A percentile compares a stretch with the other conserved stretches of the same genome.
These are phyloP conservation scores for Stentor roeselii DNA, from an alignment of 73 alveolate genomes.

Conservation along the genomic window DNA sequence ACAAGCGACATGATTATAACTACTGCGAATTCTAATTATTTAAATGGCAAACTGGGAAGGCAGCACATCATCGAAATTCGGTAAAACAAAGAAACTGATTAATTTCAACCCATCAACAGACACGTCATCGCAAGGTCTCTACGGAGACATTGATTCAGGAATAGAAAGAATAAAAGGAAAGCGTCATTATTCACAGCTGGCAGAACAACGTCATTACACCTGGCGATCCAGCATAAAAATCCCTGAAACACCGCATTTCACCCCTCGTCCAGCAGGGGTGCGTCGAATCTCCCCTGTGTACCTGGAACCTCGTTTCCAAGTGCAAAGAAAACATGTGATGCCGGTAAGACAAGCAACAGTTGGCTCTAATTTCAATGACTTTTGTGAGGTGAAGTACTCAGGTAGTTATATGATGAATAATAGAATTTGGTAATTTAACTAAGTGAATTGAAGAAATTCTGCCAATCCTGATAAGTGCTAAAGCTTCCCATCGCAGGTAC, in stretches of 20 bases:
- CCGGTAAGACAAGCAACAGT: neutral
- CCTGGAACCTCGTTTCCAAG: neutral
- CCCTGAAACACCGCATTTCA: neutral
- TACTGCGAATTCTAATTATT: too few relatives aligned
- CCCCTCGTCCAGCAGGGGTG: neutral
- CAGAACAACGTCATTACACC: neutral
- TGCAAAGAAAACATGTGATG: neutral
- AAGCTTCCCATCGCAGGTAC: constrained; percentile 10
- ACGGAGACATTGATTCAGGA: neutral
- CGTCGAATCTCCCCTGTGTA: neutral
- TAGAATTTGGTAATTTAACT: neutral
- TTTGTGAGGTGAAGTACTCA: neutral
- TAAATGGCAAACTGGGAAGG: neutral
- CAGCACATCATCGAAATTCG: neutral
- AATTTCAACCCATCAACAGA: neutral
- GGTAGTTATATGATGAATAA: neutral
- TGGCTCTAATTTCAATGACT: neutral
- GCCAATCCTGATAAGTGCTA: neutral
- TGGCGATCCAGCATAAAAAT: neutral
- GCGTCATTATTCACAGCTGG: neutral
- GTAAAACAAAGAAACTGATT: neutral
- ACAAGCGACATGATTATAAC: too few relatives aligned
- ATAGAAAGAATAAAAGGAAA: neutral
- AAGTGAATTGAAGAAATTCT: constrained; percentile 17
- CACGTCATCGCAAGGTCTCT: neutral